Conservation (phyloP, 192 early-diverging fungal species). For the Lobosporangium transversale region DNA sequence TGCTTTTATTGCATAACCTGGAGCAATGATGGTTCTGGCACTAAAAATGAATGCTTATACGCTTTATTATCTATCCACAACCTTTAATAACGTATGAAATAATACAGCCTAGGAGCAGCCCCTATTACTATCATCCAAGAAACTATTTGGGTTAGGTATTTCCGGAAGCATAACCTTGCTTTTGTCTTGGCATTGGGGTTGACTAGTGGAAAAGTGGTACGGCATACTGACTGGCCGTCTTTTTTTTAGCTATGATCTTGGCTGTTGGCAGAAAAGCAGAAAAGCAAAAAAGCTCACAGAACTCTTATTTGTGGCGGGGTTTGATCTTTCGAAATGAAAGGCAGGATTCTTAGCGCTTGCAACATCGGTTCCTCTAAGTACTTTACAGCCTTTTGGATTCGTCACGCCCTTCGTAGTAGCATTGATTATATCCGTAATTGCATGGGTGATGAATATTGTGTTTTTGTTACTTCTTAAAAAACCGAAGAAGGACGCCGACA, state of each 20-base stretch:
- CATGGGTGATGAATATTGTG: constrained; percentile 74
- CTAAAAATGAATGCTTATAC: too few relatives aligned
- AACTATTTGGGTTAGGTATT: constrained; percentile 82
- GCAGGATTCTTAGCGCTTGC: constrained; percentile 77
- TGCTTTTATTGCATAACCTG: too few relatives aligned
- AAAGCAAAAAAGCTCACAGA: too few relatives aligned
- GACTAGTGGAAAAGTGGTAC: constrained; percentile 73
- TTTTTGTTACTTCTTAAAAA: constrained; percentile 70
- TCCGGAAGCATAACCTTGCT: constrained; percentile 72
- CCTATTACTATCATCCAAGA: constrained; percentile 85
- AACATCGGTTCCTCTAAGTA: constrained; percentile 69
- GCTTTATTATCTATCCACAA: too few relatives aligned
- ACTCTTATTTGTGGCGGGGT: too few relatives aligned
- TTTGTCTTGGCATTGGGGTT: constrained; percentile 75
- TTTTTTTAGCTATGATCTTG: neutral
- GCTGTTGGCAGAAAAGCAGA: too few relatives aligned
- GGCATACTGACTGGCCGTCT: neutral
- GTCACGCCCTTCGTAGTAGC: constrained; percentile 64
- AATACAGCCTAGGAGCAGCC: constrained; percentile 77
- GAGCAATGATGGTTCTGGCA: too few relatives aligned
- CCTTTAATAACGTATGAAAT: too few relatives aligned
- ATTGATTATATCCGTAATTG: constrained; percentile 69
- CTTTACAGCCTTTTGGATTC: constrained; percentile 56
- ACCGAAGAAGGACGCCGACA: constrained; percentile 41
- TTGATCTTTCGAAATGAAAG: too few relatives aligned